phyloP scores from a whole-genome alignment of 192 early-diverging fungal species.

The Gamsiella multidivaricata region DNA sequence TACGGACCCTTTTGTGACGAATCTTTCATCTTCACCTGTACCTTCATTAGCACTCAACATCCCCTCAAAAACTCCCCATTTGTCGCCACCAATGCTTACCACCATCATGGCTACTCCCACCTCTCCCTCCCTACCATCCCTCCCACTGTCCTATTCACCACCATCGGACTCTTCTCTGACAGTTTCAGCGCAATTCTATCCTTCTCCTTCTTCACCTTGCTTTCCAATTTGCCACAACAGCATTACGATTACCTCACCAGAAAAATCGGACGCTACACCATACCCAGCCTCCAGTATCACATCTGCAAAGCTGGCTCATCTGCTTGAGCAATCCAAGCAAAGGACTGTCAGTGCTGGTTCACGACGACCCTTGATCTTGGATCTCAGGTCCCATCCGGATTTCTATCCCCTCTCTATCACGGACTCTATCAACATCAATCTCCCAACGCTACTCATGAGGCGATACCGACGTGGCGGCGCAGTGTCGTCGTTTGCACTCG shows the following conservation, averaged over 20 bases:
- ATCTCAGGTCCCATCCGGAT: conserved; percentile 57
- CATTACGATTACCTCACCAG: conserved; percentile 16
- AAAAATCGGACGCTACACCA: conserved; percentile 3
- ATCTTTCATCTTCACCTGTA: not conserved
- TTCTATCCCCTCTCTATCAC: conserved; percentile 52
- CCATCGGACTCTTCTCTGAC: conserved; percentile 2
- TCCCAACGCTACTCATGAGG: conserved; percentile 63
- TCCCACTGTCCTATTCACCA: conserved; percentile 13
- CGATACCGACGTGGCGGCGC: conserved; percentile 58
- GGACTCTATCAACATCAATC: conserved; percentile 63
- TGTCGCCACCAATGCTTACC: conserved; percentile 20
- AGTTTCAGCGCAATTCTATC: not conserved
- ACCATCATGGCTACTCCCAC: conserved; percentile 41
- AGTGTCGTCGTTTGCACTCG: conserved; percentile 61
- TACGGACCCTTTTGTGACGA: not conserved
- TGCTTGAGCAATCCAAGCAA: conserved; percentile 18
- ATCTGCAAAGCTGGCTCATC: conserved; percentile 20
- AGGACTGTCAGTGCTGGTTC: conserved; percentile 26
- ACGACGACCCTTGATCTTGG: conserved; percentile 50
- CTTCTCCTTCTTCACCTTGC: conserved; percentile 2
- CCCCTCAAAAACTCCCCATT: conserved; percentile 2
- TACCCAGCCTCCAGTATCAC: conserved; percentile 25
- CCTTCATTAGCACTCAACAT: not conserved
- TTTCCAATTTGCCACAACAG: conserved; percentile 1
- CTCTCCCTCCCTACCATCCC: conserved; percentile 12